These are phyloP conservation scores for Calycina marina DNA, from an alignment of 2,329 filamentous ascomycete genomes.

Conservation along the genomic window DNA sequence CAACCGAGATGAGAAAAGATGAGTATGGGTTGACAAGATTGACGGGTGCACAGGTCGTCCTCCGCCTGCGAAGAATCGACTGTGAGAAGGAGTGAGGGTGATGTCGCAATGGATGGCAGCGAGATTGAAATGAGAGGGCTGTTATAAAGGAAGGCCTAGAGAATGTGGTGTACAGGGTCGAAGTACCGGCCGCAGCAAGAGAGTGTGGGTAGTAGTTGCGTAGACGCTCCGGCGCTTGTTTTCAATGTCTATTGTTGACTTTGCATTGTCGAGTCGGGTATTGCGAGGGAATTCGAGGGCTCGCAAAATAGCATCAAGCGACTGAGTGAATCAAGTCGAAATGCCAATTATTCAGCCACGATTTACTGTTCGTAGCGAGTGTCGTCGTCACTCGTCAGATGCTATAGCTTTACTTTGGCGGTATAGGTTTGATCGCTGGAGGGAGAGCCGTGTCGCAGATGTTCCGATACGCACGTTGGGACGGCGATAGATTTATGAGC, in stretches of 20 bases:
- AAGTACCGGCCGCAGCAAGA: too few relatives aligned
- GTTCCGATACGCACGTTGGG: too few relatives aligned
- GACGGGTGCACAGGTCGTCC: slow-evolving; percentile 28
- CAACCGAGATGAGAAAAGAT: neutral
- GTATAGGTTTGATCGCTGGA: neutral
- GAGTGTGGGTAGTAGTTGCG: neutral
- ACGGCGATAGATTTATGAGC: too few relatives aligned
- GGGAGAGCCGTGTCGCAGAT: neutral
- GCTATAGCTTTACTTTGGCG: neutral
- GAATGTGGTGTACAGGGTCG: neutral
- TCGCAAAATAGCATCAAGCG: neutral
- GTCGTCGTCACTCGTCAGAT: neutral
- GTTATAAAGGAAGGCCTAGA: neutral
- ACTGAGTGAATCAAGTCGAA: neutral
- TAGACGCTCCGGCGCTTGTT: neutral
- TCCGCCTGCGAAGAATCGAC: slow-evolving; percentile 36
- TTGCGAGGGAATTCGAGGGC: neutral
- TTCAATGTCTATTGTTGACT: neutral
- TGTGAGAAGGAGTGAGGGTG: slow-evolving; percentile 17
- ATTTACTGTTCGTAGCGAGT: neutral
- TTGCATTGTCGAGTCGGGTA: neutral
- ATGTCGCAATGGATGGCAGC: neutral
- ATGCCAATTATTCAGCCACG: neutral
- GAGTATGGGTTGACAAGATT: too few relatives aligned
- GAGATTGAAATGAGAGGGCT: neutral